Conservation (phyloP, 2,329 filamentous ascomycete species). For the Alternaria sp. region DNA sequence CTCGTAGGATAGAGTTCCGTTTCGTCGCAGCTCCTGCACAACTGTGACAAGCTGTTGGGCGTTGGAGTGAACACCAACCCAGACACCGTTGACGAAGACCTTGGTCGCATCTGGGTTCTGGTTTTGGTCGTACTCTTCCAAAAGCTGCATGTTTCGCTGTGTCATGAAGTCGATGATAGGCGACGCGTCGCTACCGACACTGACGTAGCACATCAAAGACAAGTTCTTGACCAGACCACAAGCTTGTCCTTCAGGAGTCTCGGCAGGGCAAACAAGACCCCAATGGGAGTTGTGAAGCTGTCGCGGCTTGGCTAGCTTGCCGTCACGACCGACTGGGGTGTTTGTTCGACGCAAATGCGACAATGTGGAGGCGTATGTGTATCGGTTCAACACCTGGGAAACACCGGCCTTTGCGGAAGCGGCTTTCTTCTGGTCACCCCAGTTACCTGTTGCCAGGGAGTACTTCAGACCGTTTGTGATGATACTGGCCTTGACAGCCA, state of each 20-base stretch:
- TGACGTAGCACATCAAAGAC: constrained; percentile 97
- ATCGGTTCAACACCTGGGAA: constrained; percentile 96
- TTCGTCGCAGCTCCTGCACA: constrained; percentile 77
- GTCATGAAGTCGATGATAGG: constrained; percentile 96
- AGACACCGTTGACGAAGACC: constrained; percentile 96
- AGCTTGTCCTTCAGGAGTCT: constrained; percentile 97
- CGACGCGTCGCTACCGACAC: constrained; percentile 88
- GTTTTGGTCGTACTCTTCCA: constrained; percentile 80
- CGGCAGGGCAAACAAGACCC: constrained; percentile 95
- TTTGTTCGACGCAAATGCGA: constrained; percentile 98
- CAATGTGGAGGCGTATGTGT: constrained; percentile 94
- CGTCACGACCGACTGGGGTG: constrained; percentile 95
- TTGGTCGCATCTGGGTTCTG: constrained; percentile 90
- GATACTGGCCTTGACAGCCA: constrained; percentile 89
- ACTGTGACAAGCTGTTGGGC: constrained; percentile 82
- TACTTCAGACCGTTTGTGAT: constrained; percentile 95
- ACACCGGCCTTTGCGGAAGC: constrained; percentile 94
- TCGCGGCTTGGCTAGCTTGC: constrained; percentile 96
- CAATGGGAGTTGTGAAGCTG: constrained; percentile 99
- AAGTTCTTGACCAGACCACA: constrained; percentile 98
- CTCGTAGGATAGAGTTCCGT: constrained; percentile 85
- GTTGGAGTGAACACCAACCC: constrained; percentile 94
- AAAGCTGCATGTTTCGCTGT: constrained; percentile 90
- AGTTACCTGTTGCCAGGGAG: constrained; percentile 95
- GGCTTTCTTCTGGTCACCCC: constrained; percentile 99